Evolutionary conservation across 306 rosid species (phyloP).

Genomic region (Rubus idaeus): DNA sequence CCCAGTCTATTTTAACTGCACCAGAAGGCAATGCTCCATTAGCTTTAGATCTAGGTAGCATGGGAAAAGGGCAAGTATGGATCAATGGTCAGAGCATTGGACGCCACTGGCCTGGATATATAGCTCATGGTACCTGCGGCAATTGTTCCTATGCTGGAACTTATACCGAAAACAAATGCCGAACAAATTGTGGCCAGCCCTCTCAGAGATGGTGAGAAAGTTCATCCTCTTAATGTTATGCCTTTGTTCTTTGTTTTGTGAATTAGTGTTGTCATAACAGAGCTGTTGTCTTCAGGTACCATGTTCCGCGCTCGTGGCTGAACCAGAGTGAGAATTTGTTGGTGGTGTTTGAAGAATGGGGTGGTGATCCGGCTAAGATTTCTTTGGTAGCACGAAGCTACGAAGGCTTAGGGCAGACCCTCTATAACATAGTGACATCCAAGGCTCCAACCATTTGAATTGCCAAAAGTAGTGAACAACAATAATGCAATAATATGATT

Average conservation of each 20-base stretch:
- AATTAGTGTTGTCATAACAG: slow-evolving; percentile 12
- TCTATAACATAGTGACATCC: neutral
- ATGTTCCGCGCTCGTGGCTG: slow-evolving; percentile 91
- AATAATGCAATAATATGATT: neutral
- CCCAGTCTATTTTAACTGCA: slow-evolving; percentile 48
- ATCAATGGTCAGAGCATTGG: slow-evolving; percentile 82
- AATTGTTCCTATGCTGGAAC: slow-evolving; percentile 74
- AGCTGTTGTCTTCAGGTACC: slow-evolving; percentile 66
- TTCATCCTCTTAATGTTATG: slow-evolving; percentile 3
- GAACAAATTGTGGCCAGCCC: slow-evolving; percentile 65
- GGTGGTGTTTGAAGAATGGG: slow-evolving; percentile 92
- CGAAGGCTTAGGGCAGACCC: neutral
- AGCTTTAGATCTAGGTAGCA: slow-evolving; percentile 84
- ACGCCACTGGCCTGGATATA: slow-evolving; percentile 87
- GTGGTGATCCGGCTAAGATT: slow-evolving; percentile 73
- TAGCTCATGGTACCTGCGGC: slow-evolving; percentile 61
- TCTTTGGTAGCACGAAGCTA: slow-evolving; percentile 40
- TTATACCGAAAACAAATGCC: slow-evolving; percentile 62
- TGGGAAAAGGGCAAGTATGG: slow-evolving; percentile 95
- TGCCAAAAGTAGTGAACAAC: neutral
- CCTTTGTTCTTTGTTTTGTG: slow-evolving; percentile 11
- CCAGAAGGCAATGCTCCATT: slow-evolving; percentile 72
- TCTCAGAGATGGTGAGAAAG: slow-evolving; percentile 86
- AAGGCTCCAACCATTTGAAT: neutral
- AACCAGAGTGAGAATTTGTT: slow-evolving; percentile 55